These are phyloP conservation scores for Trametes villosa DNA, from an alignment of 768 basidiomycete species.

Conservation along the genomic window DNA sequence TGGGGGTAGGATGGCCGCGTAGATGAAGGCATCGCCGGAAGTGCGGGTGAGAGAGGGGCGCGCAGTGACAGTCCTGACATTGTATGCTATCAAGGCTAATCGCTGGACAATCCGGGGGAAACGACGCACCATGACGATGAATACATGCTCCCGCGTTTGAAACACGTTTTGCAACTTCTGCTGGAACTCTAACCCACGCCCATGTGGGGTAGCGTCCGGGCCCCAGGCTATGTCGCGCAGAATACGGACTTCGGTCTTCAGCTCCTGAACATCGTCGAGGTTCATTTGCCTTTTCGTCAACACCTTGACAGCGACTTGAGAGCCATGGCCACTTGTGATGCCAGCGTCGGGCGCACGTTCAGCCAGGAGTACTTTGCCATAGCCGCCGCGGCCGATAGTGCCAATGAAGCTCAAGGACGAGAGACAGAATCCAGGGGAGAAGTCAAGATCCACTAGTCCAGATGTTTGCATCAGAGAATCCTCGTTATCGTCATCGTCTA, in stretches of 20 bases:
- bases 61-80: conserved; percentile 11
- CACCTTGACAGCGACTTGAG: conserved; percentile 19
- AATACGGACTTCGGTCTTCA: conserved; percentile 13
- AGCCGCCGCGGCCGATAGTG: conserved; percentile 21
- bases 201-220: neutral
- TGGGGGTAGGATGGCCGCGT: neutral
- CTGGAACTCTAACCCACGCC: conserved; percentile 1
- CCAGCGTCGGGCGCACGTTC: neutral
- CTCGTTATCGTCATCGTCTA: neutral
- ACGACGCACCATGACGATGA: conserved; percentile 13
- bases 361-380: conserved; percentile 24
- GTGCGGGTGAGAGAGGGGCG: conserved; percentile 12
- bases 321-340: no score
- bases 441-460: neutral
- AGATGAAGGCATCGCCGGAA: conserved; percentile 15
- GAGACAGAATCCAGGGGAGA: neutral
- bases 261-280: conserved; percentile 12
- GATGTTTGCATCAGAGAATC: neutral
- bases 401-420: conserved; percentile 13
- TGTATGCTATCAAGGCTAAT: neutral
- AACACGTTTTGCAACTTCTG: conserved; percentile 9
- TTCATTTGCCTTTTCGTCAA: conserved; percentile 14
- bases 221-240: neutral
- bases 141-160: conserved; percentile 18
- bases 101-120: no score